Percentiles rank a stretch among this genome's conserved stretches.
Evolutionary conservation across 164 flowering plant genomes (phyloP).

Genomic region (Dillenia turbinata): DNA sequence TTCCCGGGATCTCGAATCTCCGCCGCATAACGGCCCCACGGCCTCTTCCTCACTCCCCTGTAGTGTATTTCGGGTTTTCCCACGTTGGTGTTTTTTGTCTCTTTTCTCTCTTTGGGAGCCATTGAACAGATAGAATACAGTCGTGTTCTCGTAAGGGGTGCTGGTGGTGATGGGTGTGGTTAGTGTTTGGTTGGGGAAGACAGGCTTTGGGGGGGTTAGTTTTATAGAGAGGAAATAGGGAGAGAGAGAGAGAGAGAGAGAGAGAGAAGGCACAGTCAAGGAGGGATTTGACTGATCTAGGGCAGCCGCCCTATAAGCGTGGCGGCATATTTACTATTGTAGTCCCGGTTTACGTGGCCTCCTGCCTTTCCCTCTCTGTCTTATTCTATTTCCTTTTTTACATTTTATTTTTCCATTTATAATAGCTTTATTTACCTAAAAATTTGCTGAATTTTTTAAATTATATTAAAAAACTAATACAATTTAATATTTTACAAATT

Average conservation of each 20-base stretch:
- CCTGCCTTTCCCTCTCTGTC: not conserved
- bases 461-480: no score
- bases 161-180: no score
- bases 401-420: not conserved
- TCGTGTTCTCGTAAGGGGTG: no score
- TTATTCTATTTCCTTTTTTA: constrained; percentile 9
- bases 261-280: constrained; percentile 19
- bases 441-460: no score
- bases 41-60: constrained; percentile 51
- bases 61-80: constrained; percentile 18
- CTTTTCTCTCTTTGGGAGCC: no score
- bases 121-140: no score
- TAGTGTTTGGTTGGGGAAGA: not conserved
- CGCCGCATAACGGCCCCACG: constrained; percentile 61
- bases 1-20: constrained; percentile 55
- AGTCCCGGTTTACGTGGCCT: constrained; percentile 26
- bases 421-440: not conserved
- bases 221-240: constrained; percentile 5
- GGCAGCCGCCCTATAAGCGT: constrained; percentile 33
- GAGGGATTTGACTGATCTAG: constrained; percentile 36
- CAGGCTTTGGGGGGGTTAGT: not conserved
- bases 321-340: constrained; percentile 15
- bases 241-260: not conserved
- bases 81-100: no score
- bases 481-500: no score